Evolutionary conservation across 179 eudicot species (phyloP).

Genomic region (Spinacia oleracea): DNA sequence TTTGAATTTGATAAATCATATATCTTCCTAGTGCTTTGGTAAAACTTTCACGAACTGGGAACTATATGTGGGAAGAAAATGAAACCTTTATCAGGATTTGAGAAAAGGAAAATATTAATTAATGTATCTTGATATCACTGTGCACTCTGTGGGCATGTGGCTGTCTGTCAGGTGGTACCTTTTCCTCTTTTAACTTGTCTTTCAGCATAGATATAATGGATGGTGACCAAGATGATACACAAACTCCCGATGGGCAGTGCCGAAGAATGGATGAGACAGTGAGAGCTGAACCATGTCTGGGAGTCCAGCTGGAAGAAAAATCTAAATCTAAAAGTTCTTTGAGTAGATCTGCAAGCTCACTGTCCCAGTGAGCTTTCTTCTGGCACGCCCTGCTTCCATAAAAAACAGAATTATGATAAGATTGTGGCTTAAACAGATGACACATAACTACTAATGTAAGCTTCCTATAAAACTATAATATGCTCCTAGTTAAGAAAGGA

Average conservation of each 20-base stretch:
- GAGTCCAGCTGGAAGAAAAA: conserved; percentile 70
- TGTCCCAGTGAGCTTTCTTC: no score
- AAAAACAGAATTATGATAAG: no score
- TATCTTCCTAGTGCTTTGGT: conserved; percentile 87
- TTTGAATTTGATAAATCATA: conserved; percentile 56
- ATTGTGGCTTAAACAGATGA: no score
- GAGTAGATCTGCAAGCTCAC: conserved; percentile 59
- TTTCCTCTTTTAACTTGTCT: conserved; percentile 71
- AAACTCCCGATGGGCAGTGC: conserved; percentile 61
- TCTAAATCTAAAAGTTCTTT: conserved; percentile 55
- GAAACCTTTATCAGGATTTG: neutral
- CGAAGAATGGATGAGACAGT: conserved; percentile 77
- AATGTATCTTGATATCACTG: neutral
- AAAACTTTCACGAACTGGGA: conserved; percentile 87
- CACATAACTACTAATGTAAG: conserved; percentile 14
- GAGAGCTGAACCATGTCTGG: conserved; percentile 81
- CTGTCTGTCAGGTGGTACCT: conserved; percentile 46
- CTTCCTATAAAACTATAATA: neutral
- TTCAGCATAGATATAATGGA: conserved; percentile 49
- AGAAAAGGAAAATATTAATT: neutral
- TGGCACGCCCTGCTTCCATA: no score
- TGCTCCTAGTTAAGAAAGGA: neutral
- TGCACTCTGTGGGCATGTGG: neutral
- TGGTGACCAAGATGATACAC: conserved; percentile 51
- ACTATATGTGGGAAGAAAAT: conserved; percentile 42